Percentiles rank a stretch among this genome's conserved stretches.
phyloP scores from a whole-genome alignment of 345 rosid genomes.

The Garcia nutans region DNA sequence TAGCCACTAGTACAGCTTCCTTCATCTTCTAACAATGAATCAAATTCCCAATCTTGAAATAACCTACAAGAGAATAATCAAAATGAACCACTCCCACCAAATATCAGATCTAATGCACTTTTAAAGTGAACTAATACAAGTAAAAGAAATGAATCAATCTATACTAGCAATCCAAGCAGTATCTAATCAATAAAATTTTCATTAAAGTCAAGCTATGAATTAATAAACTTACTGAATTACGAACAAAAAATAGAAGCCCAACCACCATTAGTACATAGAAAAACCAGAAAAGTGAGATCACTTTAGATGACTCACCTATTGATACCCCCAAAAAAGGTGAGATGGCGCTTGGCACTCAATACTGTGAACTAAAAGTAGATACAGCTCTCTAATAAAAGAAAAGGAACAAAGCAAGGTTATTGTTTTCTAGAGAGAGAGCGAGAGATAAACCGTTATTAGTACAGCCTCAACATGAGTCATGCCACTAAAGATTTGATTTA shows the following conservation, averaged over 20 bases:
- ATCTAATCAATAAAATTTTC: constrained; percentile 3
- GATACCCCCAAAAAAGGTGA: neutral
- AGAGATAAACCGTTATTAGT: neutral
- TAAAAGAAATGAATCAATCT: neutral
- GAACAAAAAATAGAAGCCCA: neutral
- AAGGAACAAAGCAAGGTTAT: neutral
- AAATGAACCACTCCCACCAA: constrained; percentile 7
- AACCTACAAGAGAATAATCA: constrained; percentile 30
- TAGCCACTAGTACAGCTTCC: constrained; percentile 85
- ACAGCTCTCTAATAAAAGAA: neutral
- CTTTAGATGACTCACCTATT: constrained; percentile 19
- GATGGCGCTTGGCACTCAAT: neutral
- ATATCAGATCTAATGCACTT: constrained; percentile 18
- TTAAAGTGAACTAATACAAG: neutral
- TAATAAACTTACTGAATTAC: neutral
- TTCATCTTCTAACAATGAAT: constrained; percentile 47
- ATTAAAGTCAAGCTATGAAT: neutral
- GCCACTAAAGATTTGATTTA: neutral
- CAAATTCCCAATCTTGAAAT: constrained; percentile 18
- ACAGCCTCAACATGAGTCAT: neutral
- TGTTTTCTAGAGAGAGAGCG: neutral
- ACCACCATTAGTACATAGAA: constrained; percentile 9
- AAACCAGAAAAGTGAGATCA: constrained; percentile 15
- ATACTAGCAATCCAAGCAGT: neutral
- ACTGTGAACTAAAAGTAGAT: neutral